Evolutionary conservation across 1,284 basidiomycete genomes (phyloP), one percentile per base, ranked within the genome.

Genomic region (Cryptococcus sp.): DNA sequence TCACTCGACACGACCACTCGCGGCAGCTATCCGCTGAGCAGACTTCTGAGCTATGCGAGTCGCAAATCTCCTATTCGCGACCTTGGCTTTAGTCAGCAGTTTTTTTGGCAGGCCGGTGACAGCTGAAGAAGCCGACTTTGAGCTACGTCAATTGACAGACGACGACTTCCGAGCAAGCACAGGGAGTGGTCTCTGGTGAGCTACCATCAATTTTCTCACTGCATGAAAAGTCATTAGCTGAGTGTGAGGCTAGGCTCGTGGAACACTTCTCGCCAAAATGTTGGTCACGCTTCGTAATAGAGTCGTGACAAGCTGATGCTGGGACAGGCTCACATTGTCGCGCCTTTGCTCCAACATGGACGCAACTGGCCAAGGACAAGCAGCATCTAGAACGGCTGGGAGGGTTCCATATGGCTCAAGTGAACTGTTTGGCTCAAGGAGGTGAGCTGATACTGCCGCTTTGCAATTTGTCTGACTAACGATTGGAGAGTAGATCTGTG

Each of bases 391-490:
- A 83, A 42, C 76, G 84, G 68, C 82, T 87, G 10, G 66, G 75
- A 0, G 82, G 82, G 10, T 85, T 95, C 13, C 83, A 85, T 56
- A 82, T 93, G 59, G 91, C 88, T 0, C 92, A 93, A 72, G 87
- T 96, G 46, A 87, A 95, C 76, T 96, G 93, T 72, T 82, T 87
- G 0, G 82, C 88, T 3, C 82, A 91, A 72, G 91, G 91, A 70
- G 92, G 91, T 89, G 61, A 62, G 88, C 80, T 42, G 31, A 10
- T 11, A 11, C n/a, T 17, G 49, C 17, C 35, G 39, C 5, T 47
- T 46, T 40, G 3, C 13, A 16, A 15, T 15, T 20, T 20, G 40
- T 39, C 49, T 60, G 17, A 53, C 25, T 10, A 42, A 31, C 44
- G 35, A 38, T 47, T 8, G 19, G 22, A 19, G 16, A 47, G 7